Conservation (phyloP, 345 rosid species). For the Excoecaria cochinchinensis region DNA sequence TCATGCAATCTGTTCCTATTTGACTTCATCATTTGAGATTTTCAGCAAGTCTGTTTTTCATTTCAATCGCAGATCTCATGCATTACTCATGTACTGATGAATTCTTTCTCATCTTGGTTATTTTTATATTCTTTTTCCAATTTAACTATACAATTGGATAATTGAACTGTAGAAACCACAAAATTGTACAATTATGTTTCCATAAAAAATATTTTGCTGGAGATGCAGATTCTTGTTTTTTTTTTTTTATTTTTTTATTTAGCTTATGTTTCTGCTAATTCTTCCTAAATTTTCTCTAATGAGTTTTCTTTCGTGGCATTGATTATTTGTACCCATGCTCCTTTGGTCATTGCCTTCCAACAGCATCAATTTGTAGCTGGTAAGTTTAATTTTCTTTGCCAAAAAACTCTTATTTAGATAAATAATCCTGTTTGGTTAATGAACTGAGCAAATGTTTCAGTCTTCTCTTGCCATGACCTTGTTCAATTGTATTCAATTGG, state of each 20-base stretch:
- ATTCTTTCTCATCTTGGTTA: neutral
- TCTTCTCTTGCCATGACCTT: neutral
- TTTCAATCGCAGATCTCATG: neutral
- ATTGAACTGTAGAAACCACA: neutral
- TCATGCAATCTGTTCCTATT: neutral
- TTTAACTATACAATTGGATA: neutral
- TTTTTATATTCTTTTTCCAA: neutral
- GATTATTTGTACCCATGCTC: slow-evolving; percentile 13
- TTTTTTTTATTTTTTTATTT: too few species aligned
- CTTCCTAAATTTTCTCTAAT: slow-evolving; percentile 25
- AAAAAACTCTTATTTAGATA: neutral
- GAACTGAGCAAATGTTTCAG: neutral
- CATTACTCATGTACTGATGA: neutral
- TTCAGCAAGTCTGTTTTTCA: neutral
- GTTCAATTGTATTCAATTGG: neutral
- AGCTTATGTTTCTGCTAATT: slow-evolving; percentile 1
- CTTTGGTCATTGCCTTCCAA: slow-evolving; percentile 26
- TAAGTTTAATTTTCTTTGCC: slow-evolving; percentile 34
- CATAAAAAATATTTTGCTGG: neutral
- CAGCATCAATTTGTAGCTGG: slow-evolving; percentile 99
- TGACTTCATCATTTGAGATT: neutral
- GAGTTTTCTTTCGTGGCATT: slow-evolving; percentile 35
- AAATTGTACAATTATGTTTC: neutral
- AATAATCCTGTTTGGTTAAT: neutral
- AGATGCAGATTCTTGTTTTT: neutral